phyloP scores from a whole-genome alignment of 345 rosid genomes.

The Pugionium dolabratum region DNA sequence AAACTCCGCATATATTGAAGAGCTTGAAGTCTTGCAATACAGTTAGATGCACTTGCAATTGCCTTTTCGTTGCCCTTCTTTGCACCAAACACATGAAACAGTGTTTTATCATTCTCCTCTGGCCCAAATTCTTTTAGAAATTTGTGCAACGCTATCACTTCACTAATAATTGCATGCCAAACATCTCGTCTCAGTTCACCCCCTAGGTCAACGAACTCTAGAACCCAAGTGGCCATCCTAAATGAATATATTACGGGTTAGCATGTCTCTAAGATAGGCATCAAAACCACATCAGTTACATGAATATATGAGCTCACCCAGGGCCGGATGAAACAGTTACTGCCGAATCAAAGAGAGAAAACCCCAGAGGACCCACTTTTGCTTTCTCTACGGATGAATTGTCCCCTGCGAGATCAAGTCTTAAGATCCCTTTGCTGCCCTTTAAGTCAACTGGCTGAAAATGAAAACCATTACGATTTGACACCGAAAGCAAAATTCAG shows the following conservation, averaged over 20 bases:
- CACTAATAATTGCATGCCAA: slow-evolving; percentile 86
- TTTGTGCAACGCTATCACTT: slow-evolving; percentile 78
- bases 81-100: slow-evolving; percentile 72
- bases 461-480: slow-evolving; percentile 17
- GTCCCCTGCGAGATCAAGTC: slow-evolving; percentile 68
- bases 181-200: slow-evolving; percentile 92
- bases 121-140: slow-evolving; percentile 79
- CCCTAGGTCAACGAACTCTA: slow-evolving; percentile 97
- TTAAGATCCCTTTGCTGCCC: slow-evolving; percentile 55
- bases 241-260: slow-evolving; percentile 32
- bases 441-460: slow-evolving; percentile 64
- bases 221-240: slow-evolving; percentile 76
- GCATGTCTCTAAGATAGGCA: background rate
- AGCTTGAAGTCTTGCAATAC: slow-evolving; percentile 88
- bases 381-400: slow-evolving; percentile 66
- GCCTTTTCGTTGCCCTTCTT: slow-evolving; percentile 84
- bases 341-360: slow-evolving; percentile 82
- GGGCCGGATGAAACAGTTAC: slow-evolving; percentile 69
- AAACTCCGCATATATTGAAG: slow-evolving; percentile 77
- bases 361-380: slow-evolving; percentile 93
- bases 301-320: slow-evolving; percentile 53
- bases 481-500: slow-evolving; percentile 12
- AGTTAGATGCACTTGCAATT: slow-evolving; percentile 56
- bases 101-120: slow-evolving; percentile 55
- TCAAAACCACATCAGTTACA: slow-evolving; percentile 17